Base-by-base conservation (phyloP, 345 rosid species). In the Conringia planisiliqua region DNA sequence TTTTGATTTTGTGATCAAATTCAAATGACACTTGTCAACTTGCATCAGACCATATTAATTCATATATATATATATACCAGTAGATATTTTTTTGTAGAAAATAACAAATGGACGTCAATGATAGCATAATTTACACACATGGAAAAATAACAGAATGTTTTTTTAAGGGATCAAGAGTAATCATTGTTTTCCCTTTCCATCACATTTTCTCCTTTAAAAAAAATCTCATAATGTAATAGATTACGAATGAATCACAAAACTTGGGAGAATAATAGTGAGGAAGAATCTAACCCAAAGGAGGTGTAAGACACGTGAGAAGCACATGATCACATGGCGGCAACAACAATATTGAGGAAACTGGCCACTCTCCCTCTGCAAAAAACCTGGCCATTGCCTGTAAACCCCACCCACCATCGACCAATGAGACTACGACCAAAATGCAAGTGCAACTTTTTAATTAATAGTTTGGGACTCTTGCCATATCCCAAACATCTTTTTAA, bases 381-480 rank as follows among this genome's bases (percentile, higher is more conserved):
- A 36, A 51, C 43, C 36, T 66, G 78, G 48, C 40, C 40, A 4
- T 56, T 35, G 46, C 40, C 71, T 48, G 78, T 66, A 60, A 73
- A 52, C 59, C 66, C 71, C 59, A 70, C 71, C 80, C 66, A 70
- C 71, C 59, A 63, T 70, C 60, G 48, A 70, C 75, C 80, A 76
- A 76, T 76, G 43, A 76, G 13, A 62, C 35, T 3, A 33, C 48
- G 65, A 54, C 75, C 65, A 70, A 16, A 51, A 52, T 52, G 75
- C 75, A 62, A 76, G 42, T 76, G 66, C 80, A 70, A 62, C 10
- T 24, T 70, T 48, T 43, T 22, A 11, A 17, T 16, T 38, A 6
- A 29, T 59, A 0, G 20, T 50, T 68, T 40, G 10, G 33, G 47
- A n/a, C 74, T 61, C 74, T 61, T 35, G 32, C 74, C 57, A 68